Percentiles rank a stretch among this genome's conserved stretches.
Conservation (phyloP, 768 basidiomycete species). For the Pisolithus tinctorius region DNA sequence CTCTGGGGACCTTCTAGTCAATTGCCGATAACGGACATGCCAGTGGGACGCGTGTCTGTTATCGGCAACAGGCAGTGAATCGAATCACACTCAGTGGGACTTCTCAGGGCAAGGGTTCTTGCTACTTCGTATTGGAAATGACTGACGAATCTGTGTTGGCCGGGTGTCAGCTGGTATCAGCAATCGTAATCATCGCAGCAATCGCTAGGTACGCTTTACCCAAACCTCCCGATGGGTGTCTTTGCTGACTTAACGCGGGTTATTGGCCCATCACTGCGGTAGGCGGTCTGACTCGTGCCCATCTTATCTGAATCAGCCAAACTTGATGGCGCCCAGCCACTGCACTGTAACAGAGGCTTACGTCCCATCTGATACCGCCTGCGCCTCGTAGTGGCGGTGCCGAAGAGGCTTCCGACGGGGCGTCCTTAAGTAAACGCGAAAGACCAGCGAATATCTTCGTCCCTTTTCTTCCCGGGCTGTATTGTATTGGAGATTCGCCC, state of each 20-base stretch:
- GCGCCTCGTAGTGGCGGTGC: neutral
- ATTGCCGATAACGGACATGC: too few relatives aligned
- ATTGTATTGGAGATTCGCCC: constrained; percentile 4
- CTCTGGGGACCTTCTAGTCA: too few relatives aligned
- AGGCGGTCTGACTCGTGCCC: neutral
- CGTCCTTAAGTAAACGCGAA: neutral
- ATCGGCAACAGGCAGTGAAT: too few relatives aligned
- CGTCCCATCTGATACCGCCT: neutral
- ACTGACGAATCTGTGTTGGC: too few relatives aligned
- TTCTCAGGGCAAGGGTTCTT: too few relatives aligned
- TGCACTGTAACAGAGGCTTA: neutral
- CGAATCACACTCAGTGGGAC: too few relatives aligned
- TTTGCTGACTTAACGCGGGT: neutral
- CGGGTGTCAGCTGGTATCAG: too few relatives aligned
- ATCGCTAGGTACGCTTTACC: too few relatives aligned
- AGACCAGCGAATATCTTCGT: constrained; percentile 8
- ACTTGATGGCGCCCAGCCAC: neutral
- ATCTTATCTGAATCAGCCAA: neutral
- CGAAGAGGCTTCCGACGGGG: neutral
- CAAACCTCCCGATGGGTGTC: too few relatives aligned
- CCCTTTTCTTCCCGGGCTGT: constrained; percentile 10
- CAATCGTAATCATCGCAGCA: too few relatives aligned
- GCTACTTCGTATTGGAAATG: too few relatives aligned
- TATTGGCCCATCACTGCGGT: neutral
- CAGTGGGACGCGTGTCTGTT: too few relatives aligned